Percentiles rank a stretch among this genome's conserved stretches.
Conservation (phyloP, 176 grass and related monocot genomes). For the Stipa capillata region DNA sequence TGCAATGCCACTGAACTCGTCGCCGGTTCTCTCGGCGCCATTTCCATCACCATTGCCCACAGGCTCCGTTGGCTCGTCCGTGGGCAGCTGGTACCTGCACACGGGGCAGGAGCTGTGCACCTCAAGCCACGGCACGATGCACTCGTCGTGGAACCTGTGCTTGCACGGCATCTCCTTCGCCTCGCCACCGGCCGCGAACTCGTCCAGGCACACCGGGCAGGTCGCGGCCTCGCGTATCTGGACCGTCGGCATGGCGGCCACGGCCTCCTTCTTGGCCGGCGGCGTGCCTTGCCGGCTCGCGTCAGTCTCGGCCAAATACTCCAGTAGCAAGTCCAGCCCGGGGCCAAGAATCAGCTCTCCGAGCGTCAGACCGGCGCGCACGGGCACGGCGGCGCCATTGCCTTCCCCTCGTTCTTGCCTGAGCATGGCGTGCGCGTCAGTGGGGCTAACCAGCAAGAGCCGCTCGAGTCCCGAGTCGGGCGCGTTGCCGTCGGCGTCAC, state of each 20-base stretch:
- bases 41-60: background rate
- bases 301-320: slow-evolving; percentile 64
- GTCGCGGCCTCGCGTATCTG: slow-evolving; percentile 28
- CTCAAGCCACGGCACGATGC: slow-evolving; percentile 85
- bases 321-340: slow-evolving; percentile 65
- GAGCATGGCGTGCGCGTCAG: slow-evolving; percentile 32
- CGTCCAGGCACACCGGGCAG: slow-evolving; percentile 81
- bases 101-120: slow-evolving; percentile 85
- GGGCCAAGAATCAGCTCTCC: slow-evolving; percentile 65
- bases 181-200: slow-evolving; percentile 51
- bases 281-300: slow-evolving; percentile 45
- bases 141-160: slow-evolving; percentile 64
- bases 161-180: slow-evolving; percentile 80
- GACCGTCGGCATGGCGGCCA: slow-evolving; percentile 63
- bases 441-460: slow-evolving; percentile 24
- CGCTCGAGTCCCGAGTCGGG: slow-evolving; percentile 27
- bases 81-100: slow-evolving; percentile 72
- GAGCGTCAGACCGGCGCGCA: slow-evolving; percentile 30
- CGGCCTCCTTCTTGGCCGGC: slow-evolving; percentile 59
- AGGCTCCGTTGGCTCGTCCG: slow-evolving; percentile 35
- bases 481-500: slow-evolving; percentile 1
- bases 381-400: background rate
- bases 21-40: background rate
- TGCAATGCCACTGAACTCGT: background rate
- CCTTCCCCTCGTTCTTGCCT: slow-evolving; percentile 1